A percentile compares a stretch with the other conserved stretches of the same genome.
These are phyloP conservation scores for Elsinoe ampelina DNA, from an alignment of 2,329 filamentous ascomycete genomes.

Conservation along the genomic window DNA sequence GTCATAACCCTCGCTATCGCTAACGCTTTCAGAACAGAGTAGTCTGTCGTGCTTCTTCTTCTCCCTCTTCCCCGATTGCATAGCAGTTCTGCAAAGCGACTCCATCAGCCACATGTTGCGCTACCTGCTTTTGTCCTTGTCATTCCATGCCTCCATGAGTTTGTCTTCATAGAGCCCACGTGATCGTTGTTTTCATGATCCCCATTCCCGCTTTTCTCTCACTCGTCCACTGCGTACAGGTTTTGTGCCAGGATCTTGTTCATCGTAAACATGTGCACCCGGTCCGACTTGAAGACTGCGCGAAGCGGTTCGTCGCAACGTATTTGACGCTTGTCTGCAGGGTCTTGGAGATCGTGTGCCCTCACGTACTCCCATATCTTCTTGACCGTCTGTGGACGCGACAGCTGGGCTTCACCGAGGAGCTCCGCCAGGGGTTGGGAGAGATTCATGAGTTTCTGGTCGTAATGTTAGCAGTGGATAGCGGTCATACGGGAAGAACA, in stretches of 20 bases:
- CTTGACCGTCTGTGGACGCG: conserved; percentile 91
- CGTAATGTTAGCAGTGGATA: neutral
- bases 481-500: neutral
- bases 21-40: too few relatives aligned
- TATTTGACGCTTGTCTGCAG: conserved; percentile 84
- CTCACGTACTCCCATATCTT: conserved; percentile 96
- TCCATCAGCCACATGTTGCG: too few relatives aligned
- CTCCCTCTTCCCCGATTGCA: too few relatives aligned
- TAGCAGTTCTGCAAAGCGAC: too few relatives aligned
- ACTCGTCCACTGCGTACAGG: conserved; percentile 75
- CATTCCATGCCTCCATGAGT: too few relatives aligned
- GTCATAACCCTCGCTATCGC: too few relatives aligned
- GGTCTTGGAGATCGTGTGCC: conserved; percentile 77
- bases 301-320: conserved; percentile 85
- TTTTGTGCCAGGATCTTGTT: conserved; percentile 91
- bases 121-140: too few relatives aligned
- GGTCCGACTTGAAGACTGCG: conserved; percentile 81
- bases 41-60: too few relatives aligned
- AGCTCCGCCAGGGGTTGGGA: conserved; percentile 61
- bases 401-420: conserved; percentile 67
- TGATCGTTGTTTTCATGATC: too few relatives aligned
- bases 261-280: conserved; percentile 98
- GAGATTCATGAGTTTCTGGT: conserved; percentile 62
- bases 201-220: neutral
- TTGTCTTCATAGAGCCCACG: too few relatives aligned